Evolutionary conservation across 1,284 basidiomycete species (phyloP), one percentile per base, ranked within the genome.

Genomic region (Kalmanozyma brasiliensis): DNA sequence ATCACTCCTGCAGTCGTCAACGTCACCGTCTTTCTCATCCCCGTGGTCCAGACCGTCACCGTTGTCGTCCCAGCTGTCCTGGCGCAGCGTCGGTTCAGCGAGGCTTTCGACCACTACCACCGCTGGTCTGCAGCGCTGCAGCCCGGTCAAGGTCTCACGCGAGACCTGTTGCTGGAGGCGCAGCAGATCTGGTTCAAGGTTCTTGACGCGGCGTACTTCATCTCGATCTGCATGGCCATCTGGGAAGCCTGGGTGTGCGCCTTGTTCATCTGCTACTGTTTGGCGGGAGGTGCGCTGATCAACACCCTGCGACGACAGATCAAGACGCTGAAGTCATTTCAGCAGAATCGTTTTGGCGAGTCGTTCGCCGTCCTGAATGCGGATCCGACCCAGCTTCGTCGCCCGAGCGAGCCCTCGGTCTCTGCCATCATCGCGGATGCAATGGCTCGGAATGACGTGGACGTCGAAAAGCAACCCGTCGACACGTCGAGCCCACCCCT

Each of bases 111-210:
- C 3, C 43, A 57, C 29, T 58, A 47, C 16, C 40, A 38, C 7
- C 40, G 43, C 13, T 68, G 59, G 59, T 34, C 51, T 38, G 29
- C 17, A 6, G 16, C 43, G 33, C 26, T 66, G 4, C 33, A 33
- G 16, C 23, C 61, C 7, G 49, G 40, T 11, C 34, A 26, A 1
- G 19, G 19, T 11, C 55, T 68, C 10, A 29, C 52, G 8, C 47
- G 46, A 19, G 65, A 62, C 14, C n/a, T 58, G 34, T 42, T 68
- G 40, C 24, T 68, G 14, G 53, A 68, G 26, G 59, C 58, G 6
- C 65, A 68, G 51, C 41, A 45, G 24, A 62, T 68, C 43, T 68
- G 65, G 65, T 62, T 56, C 46, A 36, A 52, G 20, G 51, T 59
- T n/a, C 36, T 68, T 7, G 65, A 62, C 23, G 49, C 65, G 3